These are phyloP conservation scores for Pestalotiopsis sp. DNA, from an alignment of 2,329 filamentous ascomycete species.

Conservation along the genomic window DNA sequence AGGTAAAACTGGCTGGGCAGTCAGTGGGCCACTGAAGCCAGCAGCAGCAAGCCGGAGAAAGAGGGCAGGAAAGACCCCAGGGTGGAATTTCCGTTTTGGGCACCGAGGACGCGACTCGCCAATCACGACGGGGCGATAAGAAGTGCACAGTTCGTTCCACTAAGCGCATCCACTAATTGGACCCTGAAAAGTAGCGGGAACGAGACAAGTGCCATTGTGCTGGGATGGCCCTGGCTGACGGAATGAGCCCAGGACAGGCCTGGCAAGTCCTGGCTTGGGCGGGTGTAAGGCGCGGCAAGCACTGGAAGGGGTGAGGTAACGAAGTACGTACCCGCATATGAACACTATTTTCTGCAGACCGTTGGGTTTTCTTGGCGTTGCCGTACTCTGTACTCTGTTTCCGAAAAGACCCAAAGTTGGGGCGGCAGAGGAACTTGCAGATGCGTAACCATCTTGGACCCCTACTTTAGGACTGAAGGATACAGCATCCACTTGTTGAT, in stretches of 20 bases:
- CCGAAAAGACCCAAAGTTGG: neutral
- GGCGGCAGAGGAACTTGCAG: neutral
- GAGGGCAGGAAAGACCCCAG: neutral
- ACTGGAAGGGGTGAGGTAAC: neutral
- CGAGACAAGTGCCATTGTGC: neutral
- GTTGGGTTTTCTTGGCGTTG: neutral
- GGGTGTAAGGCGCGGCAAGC: neutral
- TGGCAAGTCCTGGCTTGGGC: neutral
- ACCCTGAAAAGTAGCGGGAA: constrained; percentile 6
- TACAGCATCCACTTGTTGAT: neutral
- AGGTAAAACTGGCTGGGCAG: neutral
- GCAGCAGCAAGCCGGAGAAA: too few species aligned
- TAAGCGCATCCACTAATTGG: neutral
- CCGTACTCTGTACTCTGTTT: neutral
- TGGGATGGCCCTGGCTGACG: neutral
- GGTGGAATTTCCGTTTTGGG: constrained; percentile 6
- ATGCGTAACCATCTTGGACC: neutral
- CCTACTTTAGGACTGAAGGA: neutral
- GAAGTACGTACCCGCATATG: too few species aligned
- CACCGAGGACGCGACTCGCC: neutral
- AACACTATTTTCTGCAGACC: neutral
- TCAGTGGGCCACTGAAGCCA: too few species aligned
- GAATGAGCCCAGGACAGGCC: neutral
- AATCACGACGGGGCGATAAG: constrained; percentile 9
- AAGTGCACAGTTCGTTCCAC: neutral